These are phyloP conservation scores for Auricularia sp. DNA, from an alignment of 768 basidiomycete genomes.

Conservation along the genomic window DNA sequence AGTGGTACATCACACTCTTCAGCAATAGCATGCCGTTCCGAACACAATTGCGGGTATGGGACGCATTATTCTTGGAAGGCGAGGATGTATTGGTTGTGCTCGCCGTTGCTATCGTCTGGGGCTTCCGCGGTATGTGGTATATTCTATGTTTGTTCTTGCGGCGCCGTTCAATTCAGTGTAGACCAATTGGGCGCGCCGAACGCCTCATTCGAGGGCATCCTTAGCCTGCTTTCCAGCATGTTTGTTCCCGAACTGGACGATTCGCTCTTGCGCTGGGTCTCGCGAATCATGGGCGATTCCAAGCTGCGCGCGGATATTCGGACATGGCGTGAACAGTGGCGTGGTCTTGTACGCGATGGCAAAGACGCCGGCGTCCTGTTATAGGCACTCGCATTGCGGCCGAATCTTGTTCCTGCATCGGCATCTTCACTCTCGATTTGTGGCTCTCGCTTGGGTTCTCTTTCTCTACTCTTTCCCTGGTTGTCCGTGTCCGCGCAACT, in stretches of 20 bases:
- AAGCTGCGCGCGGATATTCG: slow-evolving; percentile 62
- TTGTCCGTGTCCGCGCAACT: too few relatives aligned
- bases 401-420: too few relatives aligned
- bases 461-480: too few relatives aligned
- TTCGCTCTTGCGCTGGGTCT: slow-evolving; percentile 71
- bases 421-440: too few relatives aligned
- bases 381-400: slow-evolving; percentile 16
- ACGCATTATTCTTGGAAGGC: slow-evolving; percentile 85
- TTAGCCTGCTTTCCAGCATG: slow-evolving; percentile 86
- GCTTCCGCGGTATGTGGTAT: slow-evolving; percentile 59
- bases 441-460: too few relatives aligned
- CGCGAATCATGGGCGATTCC: slow-evolving; percentile 44
- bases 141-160: neutral
- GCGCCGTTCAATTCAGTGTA: slow-evolving; percentile 20
- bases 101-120: slow-evolving; percentile 85
- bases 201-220: slow-evolving; percentile 83
- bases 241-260: slow-evolving; percentile 92
- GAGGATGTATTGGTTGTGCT: slow-evolving; percentile 80
- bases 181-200: slow-evolving; percentile 73
- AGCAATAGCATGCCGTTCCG: slow-evolving; percentile 93
- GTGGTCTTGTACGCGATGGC: slow-evolving; percentile 47
- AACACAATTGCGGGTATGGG: slow-evolving; percentile 90
- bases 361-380: slow-evolving; percentile 52
- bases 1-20: slow-evolving; percentile 99
- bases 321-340: slow-evolving; percentile 76